Base-by-base conservation (phyloP, 371 early-diverging fungal genomes). In the Mortierella sp. region DNA sequence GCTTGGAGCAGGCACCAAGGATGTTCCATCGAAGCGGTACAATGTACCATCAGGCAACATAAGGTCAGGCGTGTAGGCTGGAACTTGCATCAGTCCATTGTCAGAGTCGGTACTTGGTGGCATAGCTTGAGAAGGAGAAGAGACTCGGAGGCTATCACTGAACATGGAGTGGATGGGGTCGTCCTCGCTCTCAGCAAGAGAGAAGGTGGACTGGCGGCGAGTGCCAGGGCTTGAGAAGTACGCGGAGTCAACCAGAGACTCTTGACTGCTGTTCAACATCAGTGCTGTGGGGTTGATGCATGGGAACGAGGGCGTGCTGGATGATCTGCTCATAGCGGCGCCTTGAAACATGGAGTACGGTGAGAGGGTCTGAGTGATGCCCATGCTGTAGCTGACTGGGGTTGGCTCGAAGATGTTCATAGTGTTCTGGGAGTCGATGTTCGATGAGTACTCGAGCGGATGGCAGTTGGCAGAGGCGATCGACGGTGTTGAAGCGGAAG, bases 21-120 rank as follows among this genome's bases (percentile, higher is more conserved):
- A 34, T 0, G 59, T 28, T 7, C 73, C 73, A 46, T 73, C 67
- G 27, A 73, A 73, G 4, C 62, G 63, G 21, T 45, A 45, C 6
- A 54, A 22, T 16, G 63, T 55, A 17, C 73, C 73, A 48, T 73
- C 63, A 17, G 73, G 43, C 63, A 73, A 27, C 17, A 58, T 13
- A 17, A 73, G 29, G 3, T 63, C 73, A 22, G 46, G 57, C 14
- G 41, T 6, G 41, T 17, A 41, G 2, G 51, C 1, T 22, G 40
- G 37, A 34, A 10, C 34, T 10, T 34, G 34, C 34, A 34, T 34
- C 34, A 34, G 4, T 4, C 34, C 34, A 10, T 46, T 1, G 2
- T 62, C 54, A 13, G 54, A 39, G 28, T 22, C 17, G 13, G 43
- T 21, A 25, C 41, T 10, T 21, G 40, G 3, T 8, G 21, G 12